Base-by-base conservation (phyloP, 2,329 filamentous ascomycete genomes). In the Elsinoe fawcettii region DNA sequence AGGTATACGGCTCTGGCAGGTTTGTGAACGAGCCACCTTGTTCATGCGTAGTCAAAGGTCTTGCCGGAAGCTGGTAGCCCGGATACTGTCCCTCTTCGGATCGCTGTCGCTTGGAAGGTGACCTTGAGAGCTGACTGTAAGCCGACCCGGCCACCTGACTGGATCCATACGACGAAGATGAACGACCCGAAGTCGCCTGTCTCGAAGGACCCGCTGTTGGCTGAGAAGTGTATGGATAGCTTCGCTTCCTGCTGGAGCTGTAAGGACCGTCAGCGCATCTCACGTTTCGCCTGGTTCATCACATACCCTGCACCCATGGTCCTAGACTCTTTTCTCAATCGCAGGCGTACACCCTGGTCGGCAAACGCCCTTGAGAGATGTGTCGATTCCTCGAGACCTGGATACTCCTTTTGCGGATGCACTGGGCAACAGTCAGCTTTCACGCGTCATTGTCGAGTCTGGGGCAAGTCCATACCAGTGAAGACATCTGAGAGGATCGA, bases 271-370 rank as follows among this genome's bases (percentile, higher is more conserved):
- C 36, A 55, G 37, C 25, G 25, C 18, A 27, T 22, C 25, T 44
- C 23, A 27, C 27, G 20, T n/a, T 8, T 23, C 1, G 14, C 6
- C 30, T 12, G 14, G 30, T 16, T 20, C 9, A 5, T 16, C 12
- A 39, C 54, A 36, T 56, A 56, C 54, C 54, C 43, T 56, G 11
- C 54, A 27, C 54, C 5, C 47, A 56, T 80, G 14, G 41, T 64
- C 22, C 88, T 79, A 44, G 88, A 86, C 70, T 95, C 90, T 69
- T 95, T 95, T 56, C 90, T 83, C 47, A 95, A 78, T 55, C 90
- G 80, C 30, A 96, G 75, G 54, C 89, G 85, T 12, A 95, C 88
- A 7, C 90, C 90, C 68, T 95, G 90, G 65, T 95, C 90, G 62
- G 87, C 87, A 70, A 96, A 92, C 0, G 86, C 84, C 54, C 88